These are phyloP conservation scores for Leccinum sublutescens DNA, from an alignment of 768 basidiomycete species.

Conservation along the genomic window DNA sequence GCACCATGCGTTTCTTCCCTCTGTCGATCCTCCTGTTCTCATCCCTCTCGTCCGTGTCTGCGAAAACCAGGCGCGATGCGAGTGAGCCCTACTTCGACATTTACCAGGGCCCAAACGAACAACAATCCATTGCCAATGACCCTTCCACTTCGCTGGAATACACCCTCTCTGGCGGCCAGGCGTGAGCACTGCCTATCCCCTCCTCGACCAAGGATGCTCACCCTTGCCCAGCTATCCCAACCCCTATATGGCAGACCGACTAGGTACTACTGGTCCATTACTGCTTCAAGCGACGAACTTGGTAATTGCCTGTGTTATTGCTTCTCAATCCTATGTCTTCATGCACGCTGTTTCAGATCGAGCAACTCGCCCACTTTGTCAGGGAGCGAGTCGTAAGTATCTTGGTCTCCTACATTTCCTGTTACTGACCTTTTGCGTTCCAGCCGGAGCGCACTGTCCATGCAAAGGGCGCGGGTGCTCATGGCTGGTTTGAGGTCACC, in stretches of 20 bases:
- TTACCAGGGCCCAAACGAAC: slow-evolving; percentile 12
- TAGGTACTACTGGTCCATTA: slow-evolving; percentile 15
- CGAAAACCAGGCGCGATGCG: slow-evolving; percentile 6
- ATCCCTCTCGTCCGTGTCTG: slow-evolving; percentile 4
- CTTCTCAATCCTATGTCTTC: not conserved
- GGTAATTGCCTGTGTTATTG: not conserved
- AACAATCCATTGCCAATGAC: slow-evolving; percentile 12
- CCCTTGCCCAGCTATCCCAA: slow-evolving; percentile 12
- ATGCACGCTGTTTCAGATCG: slow-evolving; percentile 9
- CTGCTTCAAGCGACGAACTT: slow-evolving; percentile 13
- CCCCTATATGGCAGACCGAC: slow-evolving; percentile 15
- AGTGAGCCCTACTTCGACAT: slow-evolving; percentile 14
- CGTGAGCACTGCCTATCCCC: slow-evolving; percentile 1
- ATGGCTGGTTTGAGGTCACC: slow-evolving; percentile 19
- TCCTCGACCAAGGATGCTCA: not conserved
- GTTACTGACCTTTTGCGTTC: not conserved
- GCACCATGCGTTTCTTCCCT: slow-evolving; percentile 7
- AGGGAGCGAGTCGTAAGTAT: slow-evolving; percentile 18
- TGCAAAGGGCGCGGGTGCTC: slow-evolving; percentile 18
- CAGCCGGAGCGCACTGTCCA: slow-evolving; percentile 19
- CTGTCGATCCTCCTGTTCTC: slow-evolving; percentile 6
- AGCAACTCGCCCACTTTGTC: slow-evolving; percentile 18
- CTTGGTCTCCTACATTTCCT: too few species aligned
- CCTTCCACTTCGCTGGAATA: slow-evolving; percentile 14
- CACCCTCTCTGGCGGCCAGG: slow-evolving; percentile 16